phyloP scores from a whole-genome alignment of 2,329 filamentous ascomycete genomes.

The Microthyrium microscopicum region DNA sequence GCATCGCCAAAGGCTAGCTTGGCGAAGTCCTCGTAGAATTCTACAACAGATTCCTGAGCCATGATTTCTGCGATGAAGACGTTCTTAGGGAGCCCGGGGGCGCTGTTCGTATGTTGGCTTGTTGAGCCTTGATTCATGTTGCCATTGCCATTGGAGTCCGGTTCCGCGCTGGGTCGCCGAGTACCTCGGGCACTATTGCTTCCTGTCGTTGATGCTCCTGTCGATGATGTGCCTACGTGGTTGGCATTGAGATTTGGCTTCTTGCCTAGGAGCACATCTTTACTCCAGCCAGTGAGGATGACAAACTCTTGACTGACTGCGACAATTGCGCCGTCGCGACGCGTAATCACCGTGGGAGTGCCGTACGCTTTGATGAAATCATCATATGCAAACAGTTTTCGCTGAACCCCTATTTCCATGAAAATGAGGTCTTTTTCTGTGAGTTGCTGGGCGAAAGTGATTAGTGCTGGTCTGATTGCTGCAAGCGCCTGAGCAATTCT shows the following conservation, averaged over 20 bases:
- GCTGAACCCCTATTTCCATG: conserved; percentile 94
- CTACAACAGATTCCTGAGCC: conserved; percentile 81
- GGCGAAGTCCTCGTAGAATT: conserved; percentile 93
- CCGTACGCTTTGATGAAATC: conserved; percentile 77
- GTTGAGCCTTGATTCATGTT: background rate
- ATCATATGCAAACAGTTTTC: conserved; percentile 82
- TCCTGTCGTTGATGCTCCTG: conserved; percentile 17
- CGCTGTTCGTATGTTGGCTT: background rate
- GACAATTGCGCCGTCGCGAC: conserved; percentile 86
- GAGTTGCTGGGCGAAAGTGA: conserved; percentile 78
- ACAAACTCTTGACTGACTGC: conserved; percentile 93
- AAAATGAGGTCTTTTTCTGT: conserved; percentile 82
- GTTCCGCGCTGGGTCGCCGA: conserved; percentile 19
- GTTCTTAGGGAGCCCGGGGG: too few relatives aligned
- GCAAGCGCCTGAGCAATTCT: conserved; percentile 77
- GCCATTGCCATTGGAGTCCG: conserved; percentile 13
- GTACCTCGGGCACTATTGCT: conserved; percentile 23
- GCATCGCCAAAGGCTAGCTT: conserved; percentile 85
- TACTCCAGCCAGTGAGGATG: conserved; percentile 88
- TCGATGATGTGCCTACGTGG: conserved; percentile 30
- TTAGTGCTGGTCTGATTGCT: conserved; percentile 82
- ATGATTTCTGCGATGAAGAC: conserved; percentile 86
- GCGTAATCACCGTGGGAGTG: conserved; percentile 80
- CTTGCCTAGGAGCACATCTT: conserved; percentile 73
- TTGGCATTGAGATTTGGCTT: conserved; percentile 81